phyloP scores from a whole-genome alignment of 2,329 filamentous ascomycete genomes.

The Ophiocordyceps camponoti-leonardi region DNA sequence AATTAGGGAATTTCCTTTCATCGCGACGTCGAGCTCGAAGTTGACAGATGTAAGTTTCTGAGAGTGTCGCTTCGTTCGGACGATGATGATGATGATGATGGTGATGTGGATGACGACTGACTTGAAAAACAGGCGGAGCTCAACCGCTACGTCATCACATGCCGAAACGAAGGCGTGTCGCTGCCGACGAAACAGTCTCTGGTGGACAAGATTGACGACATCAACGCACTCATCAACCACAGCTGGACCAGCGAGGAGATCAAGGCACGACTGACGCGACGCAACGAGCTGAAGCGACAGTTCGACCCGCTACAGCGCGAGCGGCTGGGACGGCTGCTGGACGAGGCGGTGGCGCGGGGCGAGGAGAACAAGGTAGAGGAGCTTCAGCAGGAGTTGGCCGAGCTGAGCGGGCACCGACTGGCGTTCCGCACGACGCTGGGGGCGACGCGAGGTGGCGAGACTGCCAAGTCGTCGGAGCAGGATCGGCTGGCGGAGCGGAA shows the following conservation, averaged over 20 bases:
- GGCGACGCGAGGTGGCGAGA: slow-evolving; percentile 23
- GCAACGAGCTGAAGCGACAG: slow-evolving; percentile 48
- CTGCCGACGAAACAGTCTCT: slow-evolving; percentile 59
- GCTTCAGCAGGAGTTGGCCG: slow-evolving; percentile 43
- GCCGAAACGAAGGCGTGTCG: slow-evolving; percentile 52
- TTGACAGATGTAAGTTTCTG: slow-evolving; percentile 57
- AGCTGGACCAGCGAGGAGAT: slow-evolving; percentile 73
- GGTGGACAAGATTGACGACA: slow-evolving; percentile 57
- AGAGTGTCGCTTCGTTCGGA: too few relatives aligned
- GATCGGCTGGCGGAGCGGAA: slow-evolving; percentile 76
- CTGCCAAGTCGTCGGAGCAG: slow-evolving; percentile 45
- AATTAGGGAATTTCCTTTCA: slow-evolving; percentile 74
- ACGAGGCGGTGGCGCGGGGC: slow-evolving; percentile 46
- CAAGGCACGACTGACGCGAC: slow-evolving; percentile 57
- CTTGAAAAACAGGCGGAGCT: slow-evolving; percentile 49
- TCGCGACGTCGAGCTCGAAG: slow-evolving; percentile 68
- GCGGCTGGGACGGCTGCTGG: slow-evolving; percentile 45
- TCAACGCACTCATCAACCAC: slow-evolving; percentile 63
- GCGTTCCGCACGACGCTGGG: slow-evolving; percentile 53
- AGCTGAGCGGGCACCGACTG: slow-evolving; percentile 49
- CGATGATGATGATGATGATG: too few relatives aligned
- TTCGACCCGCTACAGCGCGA: slow-evolving; percentile 52
- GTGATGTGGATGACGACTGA: slow-evolving; percentile 1
- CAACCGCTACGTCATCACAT: slow-evolving; percentile 60
- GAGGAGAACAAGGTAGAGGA: slow-evolving; percentile 39